A percentile compares a stretch with the other conserved stretches of the same genome.
phyloP scores from a whole-genome alignment of 495 filamentous ascomycete genomes.

The Penicillium dipodomyicola region DNA sequence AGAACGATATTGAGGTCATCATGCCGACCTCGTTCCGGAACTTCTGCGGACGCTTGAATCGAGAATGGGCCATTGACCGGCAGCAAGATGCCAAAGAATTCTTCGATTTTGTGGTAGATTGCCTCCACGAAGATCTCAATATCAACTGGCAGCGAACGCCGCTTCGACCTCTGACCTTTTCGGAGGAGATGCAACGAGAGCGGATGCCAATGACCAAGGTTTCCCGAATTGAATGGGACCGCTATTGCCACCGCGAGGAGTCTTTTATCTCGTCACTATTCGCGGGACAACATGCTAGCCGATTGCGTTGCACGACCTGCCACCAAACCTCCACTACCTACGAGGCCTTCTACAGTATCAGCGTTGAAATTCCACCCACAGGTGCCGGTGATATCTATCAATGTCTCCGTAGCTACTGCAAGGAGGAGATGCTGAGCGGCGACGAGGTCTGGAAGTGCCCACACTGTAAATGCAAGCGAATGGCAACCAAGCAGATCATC shows the following conservation, averaged over 20 bases:
- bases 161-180: slow-evolving; percentile 55
- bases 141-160: slow-evolving; percentile 58
- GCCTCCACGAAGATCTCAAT: slow-evolving; percentile 75
- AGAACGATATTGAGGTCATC: slow-evolving; percentile 62
- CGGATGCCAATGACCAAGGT: slow-evolving; percentile 57
- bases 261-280: slow-evolving; percentile 68
- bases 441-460: slow-evolving; percentile 73
- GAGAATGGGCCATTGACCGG: slow-evolving; percentile 58
- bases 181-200: slow-evolving; percentile 64
- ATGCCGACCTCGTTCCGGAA: slow-evolving; percentile 54
- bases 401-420: slow-evolving; percentile 65
- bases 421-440: slow-evolving; percentile 63
- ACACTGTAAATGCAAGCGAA: slow-evolving; percentile 63
- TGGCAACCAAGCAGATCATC: slow-evolving; percentile 70
- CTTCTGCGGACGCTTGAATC: slow-evolving; percentile 55
- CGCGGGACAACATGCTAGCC: slow-evolving; percentile 67
- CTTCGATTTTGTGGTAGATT: slow-evolving; percentile 67
- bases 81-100: slow-evolving; percentile 83
- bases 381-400: slow-evolving; percentile 56
- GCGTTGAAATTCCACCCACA: slow-evolving; percentile 60
- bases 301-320: slow-evolving; percentile 62
- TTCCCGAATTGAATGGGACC: slow-evolving; percentile 64
- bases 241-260: slow-evolving; percentile 65
- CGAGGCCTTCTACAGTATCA: slow-evolving; percentile 67
- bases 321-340: slow-evolving; percentile 67